Conservation (phyloP, 1,284 basidiomycete genomes). For the Cutaneotrichosporon spelunceum region DNA sequence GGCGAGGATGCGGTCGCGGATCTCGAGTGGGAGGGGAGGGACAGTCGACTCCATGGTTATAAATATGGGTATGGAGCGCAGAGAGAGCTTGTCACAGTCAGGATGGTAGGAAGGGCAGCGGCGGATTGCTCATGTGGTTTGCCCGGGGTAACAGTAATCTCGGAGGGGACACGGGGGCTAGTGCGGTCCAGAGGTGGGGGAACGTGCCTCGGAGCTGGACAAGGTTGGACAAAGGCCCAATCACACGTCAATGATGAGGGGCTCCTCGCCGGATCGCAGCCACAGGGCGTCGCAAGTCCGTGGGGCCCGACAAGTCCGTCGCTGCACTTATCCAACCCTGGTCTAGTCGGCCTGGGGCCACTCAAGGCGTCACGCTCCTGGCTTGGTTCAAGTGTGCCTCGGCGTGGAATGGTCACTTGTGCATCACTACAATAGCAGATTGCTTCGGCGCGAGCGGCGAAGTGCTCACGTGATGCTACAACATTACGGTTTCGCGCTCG, state of each 20-base stretch:
- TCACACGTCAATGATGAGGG: background rate
- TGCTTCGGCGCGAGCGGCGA: background rate
- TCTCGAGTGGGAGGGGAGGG: slow-evolving; percentile 28
- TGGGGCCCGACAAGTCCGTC: background rate
- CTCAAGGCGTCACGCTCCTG: too few species aligned
- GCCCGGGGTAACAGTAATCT: background rate
- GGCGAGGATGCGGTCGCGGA: slow-evolving; percentile 38
- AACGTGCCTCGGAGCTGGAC: background rate
- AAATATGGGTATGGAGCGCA: background rate
- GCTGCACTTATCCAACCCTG: background rate
- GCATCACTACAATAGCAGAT: background rate
- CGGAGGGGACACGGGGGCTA: background rate
- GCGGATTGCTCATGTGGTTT: background rate
- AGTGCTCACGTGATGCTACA: background rate
- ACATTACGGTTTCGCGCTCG: background rate
- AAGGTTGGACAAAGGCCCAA: background rate
- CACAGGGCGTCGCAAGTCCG: background rate
- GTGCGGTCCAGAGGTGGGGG: background rate
- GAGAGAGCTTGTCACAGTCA: background rate
- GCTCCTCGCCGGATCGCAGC: background rate
- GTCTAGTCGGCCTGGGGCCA: background rate
- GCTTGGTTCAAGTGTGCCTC: background rate
- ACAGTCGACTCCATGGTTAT: background rate
- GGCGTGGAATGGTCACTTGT: background rate
- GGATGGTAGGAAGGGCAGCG: background rate